Evolutionary conservation across 2,329 filamentous ascomycete genomes (phyloP), one percentile per base, ranked within the genome.

Genomic region (Cercospora canescens): DNA sequence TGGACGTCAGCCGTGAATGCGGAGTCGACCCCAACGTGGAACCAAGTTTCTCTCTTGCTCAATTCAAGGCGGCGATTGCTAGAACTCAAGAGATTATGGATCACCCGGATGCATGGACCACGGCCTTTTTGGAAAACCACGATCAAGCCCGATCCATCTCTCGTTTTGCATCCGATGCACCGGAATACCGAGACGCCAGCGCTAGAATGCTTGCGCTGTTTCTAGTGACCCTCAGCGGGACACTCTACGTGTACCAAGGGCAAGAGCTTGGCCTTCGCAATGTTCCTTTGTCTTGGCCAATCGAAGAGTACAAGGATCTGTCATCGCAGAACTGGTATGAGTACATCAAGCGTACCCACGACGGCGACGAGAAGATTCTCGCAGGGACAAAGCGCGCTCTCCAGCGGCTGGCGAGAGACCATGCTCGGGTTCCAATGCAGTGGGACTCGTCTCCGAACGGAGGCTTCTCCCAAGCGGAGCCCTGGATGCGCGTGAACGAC

Each of bases 381-480:
- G 52, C 28, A 3, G 56, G 41, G 6, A 56, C 62, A 14, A 39
- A 52, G 35, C 39, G 35, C 6, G 57, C 62, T 8, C n/a, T 64
- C 1, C 62, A 64, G 30, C 55, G 57, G 1, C 34, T 66, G 16
- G 54, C 61, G 24, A 34, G 68, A 32, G 68, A 70, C 18, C 60
- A 91, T 72, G 84, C 87, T 9, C 82, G 89, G 12, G 83, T 86
- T 4, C 89, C 89, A 0, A 87, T 92, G 80, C 87, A 89, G 69
- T 92, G 89, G 89, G 82, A 83, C 63, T 81, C 76, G 0, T 64
- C 45, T n/a, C 78, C 78, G 0, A 82, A 88, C 67, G 87, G 85
- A 0, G 89, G 89, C 1, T 91, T 91, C 78, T 87, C 87, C 0
- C 37, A 55, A 41, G 63, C 48, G 7, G 56, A 55, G 12, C 66